A percentile compares a stretch with the other conserved stretches of the same genome.
These are phyloP conservation scores for Pistacia atlantica DNA, from an alignment of 345 rosid species.

Conservation along the genomic window DNA sequence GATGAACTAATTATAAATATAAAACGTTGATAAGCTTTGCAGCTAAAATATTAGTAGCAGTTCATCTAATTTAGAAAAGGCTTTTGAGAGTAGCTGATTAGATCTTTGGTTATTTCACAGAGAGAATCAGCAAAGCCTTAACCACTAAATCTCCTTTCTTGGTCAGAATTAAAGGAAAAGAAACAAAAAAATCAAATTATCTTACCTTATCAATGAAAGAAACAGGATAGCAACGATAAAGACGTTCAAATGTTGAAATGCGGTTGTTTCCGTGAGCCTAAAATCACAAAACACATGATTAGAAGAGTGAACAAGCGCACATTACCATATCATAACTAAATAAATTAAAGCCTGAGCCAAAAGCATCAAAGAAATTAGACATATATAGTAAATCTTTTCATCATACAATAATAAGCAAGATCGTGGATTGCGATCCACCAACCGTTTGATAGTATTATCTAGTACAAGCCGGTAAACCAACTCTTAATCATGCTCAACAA, in stretches of 20 bases:
- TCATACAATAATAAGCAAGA: neutral
- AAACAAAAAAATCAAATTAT: neutral
- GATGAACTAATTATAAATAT: neutral
- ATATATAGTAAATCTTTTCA: neutral
- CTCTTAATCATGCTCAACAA: too few relatives aligned
- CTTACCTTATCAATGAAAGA: slow-evolving; percentile 64
- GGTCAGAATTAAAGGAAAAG: neutral
- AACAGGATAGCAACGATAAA: slow-evolving; percentile 66
- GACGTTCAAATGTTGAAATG: slow-evolving; percentile 43
- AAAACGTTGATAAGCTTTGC: neutral
- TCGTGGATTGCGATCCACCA: neutral
- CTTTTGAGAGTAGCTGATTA: too few relatives aligned
- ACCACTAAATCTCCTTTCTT: neutral
- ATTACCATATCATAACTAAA: neutral
- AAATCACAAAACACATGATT: slow-evolving; percentile 18
- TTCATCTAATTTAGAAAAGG: neutral
- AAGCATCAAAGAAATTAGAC: neutral
- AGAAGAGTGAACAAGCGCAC: neutral
- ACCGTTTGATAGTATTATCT: too few relatives aligned
- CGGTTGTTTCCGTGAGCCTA: slow-evolving; percentile 36
- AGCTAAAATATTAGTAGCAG: neutral
- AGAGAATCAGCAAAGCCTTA: neutral
- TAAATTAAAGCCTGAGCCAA: neutral
- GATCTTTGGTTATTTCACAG: neutral
- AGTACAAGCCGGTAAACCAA: too few relatives aligned